Evolutionary conservation across 306 rosid genomes (phyloP).

Genomic region (Hylodesmum podocarpum): DNA sequence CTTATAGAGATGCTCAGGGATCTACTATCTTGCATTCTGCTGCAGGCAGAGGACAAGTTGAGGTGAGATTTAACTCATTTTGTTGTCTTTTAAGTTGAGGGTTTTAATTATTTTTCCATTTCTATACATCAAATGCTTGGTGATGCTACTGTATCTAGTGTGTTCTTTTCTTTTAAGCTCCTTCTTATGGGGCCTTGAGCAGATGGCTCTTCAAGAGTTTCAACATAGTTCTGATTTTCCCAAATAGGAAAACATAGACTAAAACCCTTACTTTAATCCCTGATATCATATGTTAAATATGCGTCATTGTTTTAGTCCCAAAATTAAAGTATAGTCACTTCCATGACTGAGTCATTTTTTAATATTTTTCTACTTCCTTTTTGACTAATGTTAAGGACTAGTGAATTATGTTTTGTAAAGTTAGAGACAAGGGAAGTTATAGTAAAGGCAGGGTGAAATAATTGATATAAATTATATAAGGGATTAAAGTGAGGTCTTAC

Average conservation of each 20-base stretch:
- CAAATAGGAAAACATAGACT: neutral
- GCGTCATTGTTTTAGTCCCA: neutral
- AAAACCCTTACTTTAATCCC: neutral
- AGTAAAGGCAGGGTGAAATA: neutral
- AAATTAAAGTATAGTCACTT: neutral
- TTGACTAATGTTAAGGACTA: neutral
- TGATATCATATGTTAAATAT: neutral
- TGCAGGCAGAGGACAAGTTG: slow-evolving; percentile 71
- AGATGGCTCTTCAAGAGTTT: neutral
- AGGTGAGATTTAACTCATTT: slow-evolving; percentile 47
- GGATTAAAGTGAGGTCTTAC: neutral
- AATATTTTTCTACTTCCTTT: neutral
- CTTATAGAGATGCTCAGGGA: slow-evolving; percentile 70
- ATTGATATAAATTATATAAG: neutral
- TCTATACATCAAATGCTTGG: neutral
- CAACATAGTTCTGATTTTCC: neutral
- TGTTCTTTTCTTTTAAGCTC: neutral
- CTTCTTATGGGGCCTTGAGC: neutral
- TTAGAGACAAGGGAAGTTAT: neutral
- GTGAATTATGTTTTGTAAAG: neutral
- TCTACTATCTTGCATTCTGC: slow-evolving; percentile 84
- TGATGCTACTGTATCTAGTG: neutral
- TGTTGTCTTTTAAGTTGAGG: neutral
- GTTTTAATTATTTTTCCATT: neutral
- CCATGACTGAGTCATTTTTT: neutral